Percentiles rank a stretch among this genome's conserved stretches.
Conservation (phyloP, 805 yeast genomes). For the Vanderwaltozyma yarrowii region DNA sequence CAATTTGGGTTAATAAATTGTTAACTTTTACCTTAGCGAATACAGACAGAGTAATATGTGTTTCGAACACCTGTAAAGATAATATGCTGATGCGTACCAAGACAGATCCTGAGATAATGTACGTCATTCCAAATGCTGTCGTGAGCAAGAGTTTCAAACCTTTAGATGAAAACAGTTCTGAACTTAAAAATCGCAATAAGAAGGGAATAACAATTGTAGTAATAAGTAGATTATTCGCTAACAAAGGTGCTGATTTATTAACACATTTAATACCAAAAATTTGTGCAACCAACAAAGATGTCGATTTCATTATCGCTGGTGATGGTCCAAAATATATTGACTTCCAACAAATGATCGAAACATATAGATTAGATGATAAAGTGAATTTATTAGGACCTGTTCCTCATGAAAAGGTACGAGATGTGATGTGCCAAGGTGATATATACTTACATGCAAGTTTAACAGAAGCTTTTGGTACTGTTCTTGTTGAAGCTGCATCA, state of each 20-base stretch:
- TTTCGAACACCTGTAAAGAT: constrained; percentile 92
- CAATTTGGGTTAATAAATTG: constrained; percentile 78
- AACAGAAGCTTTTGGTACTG: constrained; percentile 98
- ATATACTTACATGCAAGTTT: constrained; percentile 88
- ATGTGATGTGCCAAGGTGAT: constrained; percentile 88
- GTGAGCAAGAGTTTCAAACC: constrained; percentile 74
- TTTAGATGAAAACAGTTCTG: background rate
- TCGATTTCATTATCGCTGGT: constrained; percentile 83
- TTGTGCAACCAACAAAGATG: constrained; percentile 51
- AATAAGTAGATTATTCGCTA: constrained; percentile 85
- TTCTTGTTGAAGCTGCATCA: constrained; percentile 92
- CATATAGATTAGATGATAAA: constrained; percentile 72
- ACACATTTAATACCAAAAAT: constrained; percentile 78
- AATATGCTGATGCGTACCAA: constrained; percentile 85
- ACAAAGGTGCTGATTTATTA: constrained; percentile 88
- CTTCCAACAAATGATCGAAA: constrained; percentile 90
- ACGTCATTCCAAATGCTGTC: constrained; percentile 96
- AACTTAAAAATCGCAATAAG: constrained; percentile 4
- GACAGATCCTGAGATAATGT: constrained; percentile 63
- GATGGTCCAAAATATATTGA: constrained; percentile 95
- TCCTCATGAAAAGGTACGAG: constrained; percentile 85
- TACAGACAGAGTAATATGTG: constrained; percentile 91
- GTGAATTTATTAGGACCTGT: constrained; percentile 81
- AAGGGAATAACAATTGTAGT: constrained; percentile 72
- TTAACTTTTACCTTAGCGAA: constrained; percentile 76